These are phyloP conservation scores for Periglandula ipomoeae DNA, from an alignment of 2,329 filamentous ascomycete genomes.

Conservation along the genomic window DNA sequence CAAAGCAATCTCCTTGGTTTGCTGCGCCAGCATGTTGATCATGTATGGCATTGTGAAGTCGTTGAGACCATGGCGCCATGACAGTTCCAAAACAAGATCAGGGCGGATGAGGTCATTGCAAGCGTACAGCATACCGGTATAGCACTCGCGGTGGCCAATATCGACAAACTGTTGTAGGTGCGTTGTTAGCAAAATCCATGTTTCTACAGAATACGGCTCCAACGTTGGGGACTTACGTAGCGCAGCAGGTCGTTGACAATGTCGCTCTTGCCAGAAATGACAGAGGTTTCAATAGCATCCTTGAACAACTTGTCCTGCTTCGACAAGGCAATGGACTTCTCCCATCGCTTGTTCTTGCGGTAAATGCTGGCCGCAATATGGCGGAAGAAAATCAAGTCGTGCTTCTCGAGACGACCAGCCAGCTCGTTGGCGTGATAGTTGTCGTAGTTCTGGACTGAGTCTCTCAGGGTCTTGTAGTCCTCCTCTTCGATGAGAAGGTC, in stretches of 20 bases:
- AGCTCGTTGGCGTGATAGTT: slow-evolving; percentile 96
- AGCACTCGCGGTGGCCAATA: slow-evolving; percentile 97
- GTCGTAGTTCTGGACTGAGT: slow-evolving; percentile 97
- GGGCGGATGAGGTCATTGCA: slow-evolving; percentile 96
- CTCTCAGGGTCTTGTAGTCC: slow-evolving; percentile 95
- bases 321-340: slow-evolving; percentile 93
- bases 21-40: slow-evolving; percentile 94
- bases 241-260: slow-evolving; percentile 92
- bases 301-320: slow-evolving; percentile 99
- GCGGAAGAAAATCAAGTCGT: slow-evolving; percentile 97
- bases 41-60: slow-evolving; percentile 99
- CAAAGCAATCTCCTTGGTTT: slow-evolving; percentile 72
- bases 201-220: neutral
- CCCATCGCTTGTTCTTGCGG: slow-evolving; percentile 99
- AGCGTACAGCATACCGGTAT: slow-evolving; percentile 98
- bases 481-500: slow-evolving; percentile 97
- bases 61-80: slow-evolving; percentile 87
- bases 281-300: slow-evolving; percentile 96
- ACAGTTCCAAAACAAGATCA: slow-evolving; percentile 88
- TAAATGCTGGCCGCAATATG: slow-evolving; percentile 98
- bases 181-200: slow-evolving; percentile 16
- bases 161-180: slow-evolving; percentile 70
- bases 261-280: slow-evolving; percentile 80
- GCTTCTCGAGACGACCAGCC: slow-evolving; percentile 87
- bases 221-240: slow-evolving; percentile 53